Conservation (phyloP, 1,139 yeast species). For the Saccharomycopsis hybrid region DNA sequence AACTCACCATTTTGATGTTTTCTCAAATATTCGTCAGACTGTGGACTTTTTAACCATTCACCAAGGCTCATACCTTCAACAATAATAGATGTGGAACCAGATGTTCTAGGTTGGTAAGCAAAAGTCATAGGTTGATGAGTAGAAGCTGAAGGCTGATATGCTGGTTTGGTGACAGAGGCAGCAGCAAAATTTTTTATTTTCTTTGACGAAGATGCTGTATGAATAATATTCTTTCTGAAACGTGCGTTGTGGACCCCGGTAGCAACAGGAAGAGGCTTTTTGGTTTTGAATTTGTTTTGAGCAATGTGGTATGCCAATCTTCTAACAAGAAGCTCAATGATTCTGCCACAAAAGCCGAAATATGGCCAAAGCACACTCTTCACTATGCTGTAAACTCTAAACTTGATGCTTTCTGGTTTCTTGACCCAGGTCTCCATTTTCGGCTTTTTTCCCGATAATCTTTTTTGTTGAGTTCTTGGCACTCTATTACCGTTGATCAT, state of each 20-base stretch:
- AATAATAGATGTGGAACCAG: too few relatives aligned
- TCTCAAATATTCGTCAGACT: too few relatives aligned
- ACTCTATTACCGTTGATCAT: slow-evolving; percentile 11
- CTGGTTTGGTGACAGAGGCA: too few relatives aligned
- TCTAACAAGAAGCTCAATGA: slow-evolving; percentile 8
- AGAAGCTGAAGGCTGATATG: too few relatives aligned
- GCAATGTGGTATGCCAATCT: slow-evolving; percentile 11
- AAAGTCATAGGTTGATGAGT: too few relatives aligned
- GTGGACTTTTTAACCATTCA: too few relatives aligned
- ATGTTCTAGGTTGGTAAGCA: too few relatives aligned
- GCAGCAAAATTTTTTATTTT: too few relatives aligned
- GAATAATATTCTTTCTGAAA: background rate
- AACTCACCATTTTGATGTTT: too few relatives aligned
- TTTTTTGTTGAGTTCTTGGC: background rate
- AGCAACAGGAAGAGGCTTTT: background rate
- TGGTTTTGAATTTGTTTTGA: slow-evolving; percentile 3
- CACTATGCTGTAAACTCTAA: slow-evolving; percentile 6
- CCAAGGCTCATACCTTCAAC: too few relatives aligned
- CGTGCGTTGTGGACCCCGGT: background rate
- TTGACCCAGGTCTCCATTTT: slow-evolving; percentile 11
- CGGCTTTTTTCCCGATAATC: background rate
- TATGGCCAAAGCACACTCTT: slow-evolving; percentile 6
- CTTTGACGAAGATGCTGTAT: too few relatives aligned
- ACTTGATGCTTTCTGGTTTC: background rate
- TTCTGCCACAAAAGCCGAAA: background rate